Base-by-base conservation (phyloP, 2,329 filamentous ascomycete species). In the Arthrocladium fulminans region DNA sequence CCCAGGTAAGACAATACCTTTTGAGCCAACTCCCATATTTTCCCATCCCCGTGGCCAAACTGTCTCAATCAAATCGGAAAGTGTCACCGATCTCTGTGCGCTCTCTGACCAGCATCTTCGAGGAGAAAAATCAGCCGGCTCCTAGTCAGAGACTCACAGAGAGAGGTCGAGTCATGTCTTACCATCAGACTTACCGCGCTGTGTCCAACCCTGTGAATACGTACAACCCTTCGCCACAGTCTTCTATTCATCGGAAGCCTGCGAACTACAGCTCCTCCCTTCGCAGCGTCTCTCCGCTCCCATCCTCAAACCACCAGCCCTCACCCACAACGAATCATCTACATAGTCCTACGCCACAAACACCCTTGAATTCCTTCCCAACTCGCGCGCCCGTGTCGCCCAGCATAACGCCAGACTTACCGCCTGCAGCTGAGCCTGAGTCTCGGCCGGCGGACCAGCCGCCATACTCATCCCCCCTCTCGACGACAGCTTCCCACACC, bases 321-420 rank as follows among this genome's bases (percentile, higher is more conserved):
- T 40, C 47, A 52, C 12, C 51, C 44, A 1, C 43, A 47, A 30
- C 51, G 50, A 32, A 48, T 41, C 13, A 38, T 53, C 22, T 49
- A 29, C 30, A 58, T 47, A 47, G 23, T 20, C 41, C 13, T 24
- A 43, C 23, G 12, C 29, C 15, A 5, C 15, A 17, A 15, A 22
- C 39, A 20, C 27, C 47, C 3, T 23, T 45, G 20, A 19, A 17
- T 1, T 43, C 47, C 7, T 49, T 45, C 30, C 23, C 47, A n/a
- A 12, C 40, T 24, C 47, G 38, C 27, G 12, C 34, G 19, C 20
- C 29, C 7, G 23, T 29, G 20, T 45, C 35, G 4, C 47, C 40
- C 22, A 44, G 47, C 40, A 45, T 49, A 24, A 40, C 47, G 27
- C 32, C 32, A 17, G 22, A 41, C 13, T 9, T 27, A 3, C 30